These are phyloP conservation scores for Aspergillus ochraceoroseus DNA, from an alignment of 2,329 filamentous ascomycete species.

Conservation along the genomic window DNA sequence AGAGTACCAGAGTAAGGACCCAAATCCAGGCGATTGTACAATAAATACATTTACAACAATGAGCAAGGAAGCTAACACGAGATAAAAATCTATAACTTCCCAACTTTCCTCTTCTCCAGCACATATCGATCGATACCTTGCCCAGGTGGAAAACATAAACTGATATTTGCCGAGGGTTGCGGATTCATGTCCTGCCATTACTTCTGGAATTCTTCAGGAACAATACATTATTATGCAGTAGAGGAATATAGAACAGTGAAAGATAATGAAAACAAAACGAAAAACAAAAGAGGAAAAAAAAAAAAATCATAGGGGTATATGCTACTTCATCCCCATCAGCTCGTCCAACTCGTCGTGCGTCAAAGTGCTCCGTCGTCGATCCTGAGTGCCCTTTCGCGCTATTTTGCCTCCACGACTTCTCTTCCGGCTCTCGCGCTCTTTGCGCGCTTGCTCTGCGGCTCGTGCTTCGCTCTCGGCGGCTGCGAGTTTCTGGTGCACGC, in stretches of 20 bases:
- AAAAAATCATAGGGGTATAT: slow-evolving; percentile 9
- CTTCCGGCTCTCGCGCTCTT: slow-evolving; percentile 36
- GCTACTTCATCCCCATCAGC: slow-evolving; percentile 31
- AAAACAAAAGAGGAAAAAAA: slow-evolving; percentile 4
- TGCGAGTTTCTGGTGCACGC: slow-evolving; percentile 43
- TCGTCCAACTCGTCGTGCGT: slow-evolving; percentile 44
- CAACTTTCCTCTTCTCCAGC: slow-evolving; percentile 37
- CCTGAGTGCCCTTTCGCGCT: slow-evolving; percentile 26
- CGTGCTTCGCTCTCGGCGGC: slow-evolving; percentile 43
- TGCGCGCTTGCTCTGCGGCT: slow-evolving; percentile 33
- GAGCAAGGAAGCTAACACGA: too few relatives aligned
- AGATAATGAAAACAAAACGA: too few relatives aligned
- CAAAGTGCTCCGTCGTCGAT: slow-evolving; percentile 42
- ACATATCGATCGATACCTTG: slow-evolving; percentile 45
- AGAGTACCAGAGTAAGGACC: too few relatives aligned
- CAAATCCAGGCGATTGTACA: not conserved
- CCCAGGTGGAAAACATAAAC: slow-evolving; percentile 45
- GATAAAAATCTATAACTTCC: slow-evolving; percentile 35
- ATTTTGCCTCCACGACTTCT: slow-evolving; percentile 31
- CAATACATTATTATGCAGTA: slow-evolving; percentile 1
- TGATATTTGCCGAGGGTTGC: slow-evolving; percentile 27
- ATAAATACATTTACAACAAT: not conserved
- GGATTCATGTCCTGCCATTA: slow-evolving; percentile 6
- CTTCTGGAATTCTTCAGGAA: not conserved
- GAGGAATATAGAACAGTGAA: slow-evolving; percentile 5